Percentiles rank a stretch among this genome's conserved stretches.
phyloP scores from a whole-genome alignment of 2,329 filamentous ascomycete species.

The Fusarium tupiense region DNA sequence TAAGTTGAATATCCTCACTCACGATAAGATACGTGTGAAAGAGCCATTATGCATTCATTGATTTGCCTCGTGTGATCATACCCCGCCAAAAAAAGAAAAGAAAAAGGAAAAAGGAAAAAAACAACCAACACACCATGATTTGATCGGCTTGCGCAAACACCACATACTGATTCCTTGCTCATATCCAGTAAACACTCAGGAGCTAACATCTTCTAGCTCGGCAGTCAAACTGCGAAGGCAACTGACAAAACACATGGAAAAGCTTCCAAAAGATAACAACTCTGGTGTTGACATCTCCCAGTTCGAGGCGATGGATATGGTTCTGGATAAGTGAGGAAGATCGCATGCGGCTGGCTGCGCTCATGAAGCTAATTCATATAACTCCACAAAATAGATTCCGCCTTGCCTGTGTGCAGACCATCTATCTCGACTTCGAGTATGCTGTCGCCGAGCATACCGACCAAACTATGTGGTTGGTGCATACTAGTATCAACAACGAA shows the following conservation, averaged over 20 bases:
- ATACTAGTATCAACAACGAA: slow-evolving; percentile 79
- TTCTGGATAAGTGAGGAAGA: slow-evolving; percentile 54
- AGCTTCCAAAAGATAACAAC: slow-evolving; percentile 50
- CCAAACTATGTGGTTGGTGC: slow-evolving; percentile 78
- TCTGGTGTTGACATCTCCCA: slow-evolving; percentile 53
- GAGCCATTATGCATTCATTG: background rate
- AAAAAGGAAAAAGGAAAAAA: background rate
- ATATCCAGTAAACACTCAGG: slow-evolving; percentile 24
- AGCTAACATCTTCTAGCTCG: slow-evolving; percentile 47
- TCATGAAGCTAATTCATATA: slow-evolving; percentile 18
- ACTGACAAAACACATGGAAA: slow-evolving; percentile 55
- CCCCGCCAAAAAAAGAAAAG: background rate
- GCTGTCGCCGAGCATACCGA: slow-evolving; percentile 73
- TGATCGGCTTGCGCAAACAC: slow-evolving; percentile 14
- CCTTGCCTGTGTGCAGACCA: slow-evolving; percentile 73
- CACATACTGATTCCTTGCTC: background rate
- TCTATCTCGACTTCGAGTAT: slow-evolving; percentile 77
- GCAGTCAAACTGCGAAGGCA: slow-evolving; percentile 56
- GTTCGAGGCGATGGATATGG: slow-evolving; percentile 56
- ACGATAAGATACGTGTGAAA: background rate
- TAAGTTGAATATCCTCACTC: slow-evolving; percentile 43
- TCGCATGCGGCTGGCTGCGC: slow-evolving; percentile 9
- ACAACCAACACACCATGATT: background rate
- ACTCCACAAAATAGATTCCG: slow-evolving; percentile 65
- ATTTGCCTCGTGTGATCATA: slow-evolving; percentile 1